Conservation (phyloP, 805 yeast species). For the Yamadazyma takamatsuzukensis region DNA sequence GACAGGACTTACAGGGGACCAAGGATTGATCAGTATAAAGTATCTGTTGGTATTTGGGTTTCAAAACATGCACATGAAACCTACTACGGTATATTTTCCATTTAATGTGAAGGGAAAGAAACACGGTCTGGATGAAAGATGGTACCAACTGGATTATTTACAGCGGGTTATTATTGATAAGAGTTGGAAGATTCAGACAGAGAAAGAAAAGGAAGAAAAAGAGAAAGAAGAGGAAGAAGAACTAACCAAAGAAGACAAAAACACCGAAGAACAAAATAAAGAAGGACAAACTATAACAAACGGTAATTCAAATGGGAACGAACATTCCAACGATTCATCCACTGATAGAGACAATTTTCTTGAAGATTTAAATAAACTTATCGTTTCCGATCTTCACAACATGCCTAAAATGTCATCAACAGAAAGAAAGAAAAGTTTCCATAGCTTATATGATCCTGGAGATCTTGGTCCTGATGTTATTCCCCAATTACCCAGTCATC, state of each 20-base stretch:
- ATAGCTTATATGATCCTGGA: constrained; percentile 13
- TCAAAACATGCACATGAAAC: constrained; percentile 12
- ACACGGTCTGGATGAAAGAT: constrained; percentile 22
- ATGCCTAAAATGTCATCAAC: constrained; percentile 31
- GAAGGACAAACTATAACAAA: constrained; percentile 2
- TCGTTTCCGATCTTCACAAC: constrained; percentile 28
- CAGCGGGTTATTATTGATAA: constrained; percentile 21
- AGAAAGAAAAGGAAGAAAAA: constrained; percentile 4
- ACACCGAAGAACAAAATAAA: constrained; percentile 1
- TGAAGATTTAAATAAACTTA: constrained; percentile 28
- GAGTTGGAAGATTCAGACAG: constrained; percentile 23
- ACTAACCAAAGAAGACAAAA: not conserved
- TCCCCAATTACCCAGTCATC: constrained; percentile 25
- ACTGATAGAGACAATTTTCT: constrained; percentile 21
- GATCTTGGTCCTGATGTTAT: constrained; percentile 12
- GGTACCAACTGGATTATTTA: constrained; percentile 28
- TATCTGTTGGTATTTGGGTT: constrained; percentile 36
- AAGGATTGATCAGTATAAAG: constrained; percentile 33
- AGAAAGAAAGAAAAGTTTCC: constrained; percentile 29
- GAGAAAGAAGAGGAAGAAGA: constrained; percentile 2
- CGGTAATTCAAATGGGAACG: not conserved
- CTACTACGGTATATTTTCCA: constrained; percentile 33
- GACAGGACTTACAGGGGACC: constrained; percentile 39
- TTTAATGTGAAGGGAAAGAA: constrained; percentile 22
- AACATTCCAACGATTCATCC: too few relatives aligned